These are phyloP conservation scores for Geosmithia morbida DNA, from an alignment of 2,329 filamentous ascomycete species.

Conservation along the genomic window DNA sequence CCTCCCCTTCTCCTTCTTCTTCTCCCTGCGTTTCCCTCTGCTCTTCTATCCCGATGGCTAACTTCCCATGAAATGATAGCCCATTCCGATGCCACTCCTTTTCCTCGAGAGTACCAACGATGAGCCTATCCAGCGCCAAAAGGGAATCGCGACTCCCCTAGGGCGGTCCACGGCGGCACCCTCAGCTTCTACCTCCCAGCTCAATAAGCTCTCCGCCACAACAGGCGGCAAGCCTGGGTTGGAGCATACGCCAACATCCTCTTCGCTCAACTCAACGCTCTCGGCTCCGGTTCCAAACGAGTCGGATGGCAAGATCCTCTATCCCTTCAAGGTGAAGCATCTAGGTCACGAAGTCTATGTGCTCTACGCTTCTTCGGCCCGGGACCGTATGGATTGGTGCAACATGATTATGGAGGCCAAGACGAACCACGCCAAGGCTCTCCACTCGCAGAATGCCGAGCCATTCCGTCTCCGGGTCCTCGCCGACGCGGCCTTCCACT, in stretches of 20 bases:
- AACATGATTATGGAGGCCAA: conserved; percentile 90
- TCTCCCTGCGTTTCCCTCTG: not conserved
- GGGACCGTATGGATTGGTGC: conserved; percentile 77
- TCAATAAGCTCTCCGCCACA: conserved; percentile 40
- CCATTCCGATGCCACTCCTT: conserved; percentile 91
- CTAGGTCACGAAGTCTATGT: conserved; percentile 88
- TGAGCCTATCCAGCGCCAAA: conserved; percentile 73
- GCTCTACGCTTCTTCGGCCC: conserved; percentile 65
- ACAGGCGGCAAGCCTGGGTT: conserved; percentile 41
- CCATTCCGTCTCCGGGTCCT: conserved; percentile 87
- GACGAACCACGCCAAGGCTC: conserved; percentile 75
- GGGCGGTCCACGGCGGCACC: conserved; percentile 42
- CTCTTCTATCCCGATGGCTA: not conserved
- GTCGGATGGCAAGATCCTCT: conserved; percentile 70
- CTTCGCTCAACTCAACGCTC: conserved; percentile 26
- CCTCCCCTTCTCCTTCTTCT: no score
- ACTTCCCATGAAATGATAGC: conserved; percentile 24
- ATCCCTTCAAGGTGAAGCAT: conserved; percentile 92
- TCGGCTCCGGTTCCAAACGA: conserved; percentile 39
- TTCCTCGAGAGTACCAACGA: conserved; percentile 88
- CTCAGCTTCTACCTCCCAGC: conserved; percentile 40
- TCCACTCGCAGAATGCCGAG: conserved; percentile 87
- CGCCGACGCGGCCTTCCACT: conserved; percentile 82
- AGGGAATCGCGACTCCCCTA: conserved; percentile 53
- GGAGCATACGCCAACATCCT: conserved; percentile 51